Conservation (phyloP, 1,139 yeast genomes). For the Pneumocystis sp. region DNA sequence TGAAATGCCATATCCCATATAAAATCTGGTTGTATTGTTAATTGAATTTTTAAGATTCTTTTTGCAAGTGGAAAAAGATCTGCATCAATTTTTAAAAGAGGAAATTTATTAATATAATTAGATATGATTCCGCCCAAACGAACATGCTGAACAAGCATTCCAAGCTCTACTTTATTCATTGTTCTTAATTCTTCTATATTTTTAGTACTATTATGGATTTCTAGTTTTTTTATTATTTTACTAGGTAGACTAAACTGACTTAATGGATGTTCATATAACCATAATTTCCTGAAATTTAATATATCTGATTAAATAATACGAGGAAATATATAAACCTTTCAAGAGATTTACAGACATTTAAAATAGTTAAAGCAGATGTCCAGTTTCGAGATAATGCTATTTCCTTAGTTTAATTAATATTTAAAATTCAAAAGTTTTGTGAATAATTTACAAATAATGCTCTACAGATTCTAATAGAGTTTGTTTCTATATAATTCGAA, state of each 20-base stretch:
- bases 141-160: constrained; percentile 72
- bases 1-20: constrained; percentile 71
- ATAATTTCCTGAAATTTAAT: constrained; percentile 24
- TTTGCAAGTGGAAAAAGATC: constrained; percentile 84
- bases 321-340: constrained; percentile 38
- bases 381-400: constrained; percentile 50
- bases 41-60: constrained; percentile 70
- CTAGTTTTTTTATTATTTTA: constrained; percentile 46
- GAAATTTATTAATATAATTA: constrained; percentile 54
- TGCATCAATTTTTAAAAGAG: constrained; percentile 54
- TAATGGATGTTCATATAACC: constrained; percentile 89
- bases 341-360: constrained; percentile 52
- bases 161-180: constrained; percentile 61
- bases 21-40: constrained; percentile 58
- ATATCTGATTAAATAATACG: background rate
- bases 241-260: constrained; percentile 72
- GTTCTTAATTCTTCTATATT: constrained; percentile 59
- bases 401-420: background rate
- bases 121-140: constrained; percentile 55
- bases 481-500: constrained; percentile 86
- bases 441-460: constrained; percentile 70
- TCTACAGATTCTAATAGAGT: constrained; percentile 80
- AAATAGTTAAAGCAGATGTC: constrained; percentile 43
- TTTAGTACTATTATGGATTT: constrained; percentile 39
- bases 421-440: constrained; percentile 71